These are phyloP conservation scores for Fusarium armeniacum DNA, from an alignment of 2,329 filamentous ascomycete species.

Conservation along the genomic window DNA sequence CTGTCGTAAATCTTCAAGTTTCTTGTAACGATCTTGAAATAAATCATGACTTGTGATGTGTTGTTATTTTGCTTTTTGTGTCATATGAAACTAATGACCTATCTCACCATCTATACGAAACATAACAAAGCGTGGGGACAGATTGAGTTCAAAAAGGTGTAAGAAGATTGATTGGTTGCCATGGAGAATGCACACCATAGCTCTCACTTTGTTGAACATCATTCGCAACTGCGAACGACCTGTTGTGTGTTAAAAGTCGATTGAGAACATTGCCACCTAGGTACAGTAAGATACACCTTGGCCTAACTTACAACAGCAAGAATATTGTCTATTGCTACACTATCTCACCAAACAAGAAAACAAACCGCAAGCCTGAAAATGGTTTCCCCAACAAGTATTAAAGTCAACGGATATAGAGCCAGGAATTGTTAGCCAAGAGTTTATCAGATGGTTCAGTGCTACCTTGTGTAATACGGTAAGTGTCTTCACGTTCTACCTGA, in stretches of 20 bases:
- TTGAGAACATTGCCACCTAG: neutral
- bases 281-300: neutral
- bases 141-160: neutral
- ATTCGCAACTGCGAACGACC: neutral
- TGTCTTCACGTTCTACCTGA: constrained; percentile 45
- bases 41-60: neutral
- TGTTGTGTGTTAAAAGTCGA: neutral
- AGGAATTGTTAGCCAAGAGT: constrained; percentile 9
- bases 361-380: neutral
- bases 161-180: neutral
- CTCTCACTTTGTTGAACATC: neutral
- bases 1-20: neutral
- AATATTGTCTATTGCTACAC: neutral
- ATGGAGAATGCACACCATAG: neutral
- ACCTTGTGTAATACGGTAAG: constrained; percentile 4
- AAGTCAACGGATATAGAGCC: neutral
- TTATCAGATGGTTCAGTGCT: constrained; percentile 1
- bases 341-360: neutral
- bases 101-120: constrained; percentile 3
- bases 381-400: constrained; percentile 4
- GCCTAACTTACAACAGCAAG: neutral
- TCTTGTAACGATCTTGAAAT: neutral
- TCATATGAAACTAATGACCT: constrained; percentile 1
- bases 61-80: constrained; percentile 1
- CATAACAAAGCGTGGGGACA: constrained; percentile 1